Evolutionary conservation across 1,284 basidiomycete genomes (phyloP), one percentile per base, ranked within the genome.

Genomic region (Erythrobasidium hasegawianum): DNA sequence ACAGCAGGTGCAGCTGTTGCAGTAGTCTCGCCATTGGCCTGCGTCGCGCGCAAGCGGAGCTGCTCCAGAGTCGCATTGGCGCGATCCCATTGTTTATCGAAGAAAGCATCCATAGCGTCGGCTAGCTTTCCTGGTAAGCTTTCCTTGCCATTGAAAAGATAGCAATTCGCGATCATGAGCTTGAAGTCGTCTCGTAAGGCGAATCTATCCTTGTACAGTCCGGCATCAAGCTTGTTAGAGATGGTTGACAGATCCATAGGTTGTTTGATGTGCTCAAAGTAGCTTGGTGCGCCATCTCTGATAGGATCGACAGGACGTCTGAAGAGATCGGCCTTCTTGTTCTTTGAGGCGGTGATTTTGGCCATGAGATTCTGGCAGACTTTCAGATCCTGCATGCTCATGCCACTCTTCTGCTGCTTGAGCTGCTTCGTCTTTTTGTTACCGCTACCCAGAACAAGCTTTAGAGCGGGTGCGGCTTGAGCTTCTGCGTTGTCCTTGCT

Each of bases 181-280:
- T 84, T 85, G 76, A 98, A 89, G 77, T 99, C 95, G 18, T 83
- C 81, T 73, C 88, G 86, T 75, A 97, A 95, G 20, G 83, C 87
- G 74, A 87, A 85, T 22, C 93, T 86, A 73, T 89, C 85, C 68
- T 85, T 83, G 80, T 97, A 98, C 57, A 77, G 73, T 0, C 92
- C 92, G 68, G 83, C 85, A 73, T 91, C 87, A 24, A 98, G 80
- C 78, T 96, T 97, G 60, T 88, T 88, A 20, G 82, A 81, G 80
- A 96, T 89, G 0, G 92, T 94, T 56, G 86, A 86, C 13, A 98
- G 81, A 76, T 99, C 95, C 90, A 99, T 97, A 0, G 96, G 95
- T 13, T 87, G 82, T 76, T 89, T 89, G 78, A 99, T 89, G 65
- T 95, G 80, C 59, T 89, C 85, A 73, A 92, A 91, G 38, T 70